Evolutionary conservation across 805 yeast species (phyloP).

Genomic region (Groenewaldozyma tartarivorans): DNA sequence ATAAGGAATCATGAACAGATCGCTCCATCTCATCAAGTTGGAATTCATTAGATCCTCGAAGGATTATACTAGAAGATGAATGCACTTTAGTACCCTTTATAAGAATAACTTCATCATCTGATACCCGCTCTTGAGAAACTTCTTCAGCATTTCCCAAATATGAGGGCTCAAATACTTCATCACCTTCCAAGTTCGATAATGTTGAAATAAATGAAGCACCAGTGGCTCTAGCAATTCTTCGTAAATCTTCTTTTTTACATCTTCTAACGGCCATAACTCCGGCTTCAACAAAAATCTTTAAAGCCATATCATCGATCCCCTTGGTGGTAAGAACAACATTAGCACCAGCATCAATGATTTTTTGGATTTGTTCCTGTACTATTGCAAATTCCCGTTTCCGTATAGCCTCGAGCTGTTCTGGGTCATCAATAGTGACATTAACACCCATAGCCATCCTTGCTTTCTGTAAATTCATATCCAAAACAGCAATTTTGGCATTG

Average conservation of each 20-base stretch:
- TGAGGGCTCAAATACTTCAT: slow-evolving; percentile 78
- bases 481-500: slow-evolving; percentile 73
- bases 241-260: slow-evolving; percentile 90
- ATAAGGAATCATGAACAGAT: slow-evolving; percentile 86
- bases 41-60: slow-evolving; percentile 92
- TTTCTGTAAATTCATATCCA: slow-evolving; percentile 89
- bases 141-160: slow-evolving; percentile 85
- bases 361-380: slow-evolving; percentile 70
- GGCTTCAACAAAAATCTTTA: slow-evolving; percentile 84
- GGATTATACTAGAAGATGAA: slow-evolving; percentile 80
- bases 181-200: slow-evolving; percentile 92
- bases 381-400: slow-evolving; percentile 84
- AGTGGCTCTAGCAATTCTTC: slow-evolving; percentile 95
- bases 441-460: slow-evolving; percentile 98
- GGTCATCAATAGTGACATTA: slow-evolving; percentile 92
- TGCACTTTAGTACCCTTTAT: slow-evolving; percentile 85
- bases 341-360: slow-evolving; percentile 80
- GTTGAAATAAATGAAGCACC: slow-evolving; percentile 87
- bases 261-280: slow-evolving; percentile 95
- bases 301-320: slow-evolving; percentile 88
- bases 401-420: slow-evolving; percentile 90
- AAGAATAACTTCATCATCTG: slow-evolving; percentile 95
- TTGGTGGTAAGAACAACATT: slow-evolving; percentile 88
- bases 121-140: slow-evolving; percentile 80
- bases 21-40: slow-evolving; percentile 98